Conservation (phyloP, 2,329 filamentous ascomycete genomes). For the Diaporthe sp. region DNA sequence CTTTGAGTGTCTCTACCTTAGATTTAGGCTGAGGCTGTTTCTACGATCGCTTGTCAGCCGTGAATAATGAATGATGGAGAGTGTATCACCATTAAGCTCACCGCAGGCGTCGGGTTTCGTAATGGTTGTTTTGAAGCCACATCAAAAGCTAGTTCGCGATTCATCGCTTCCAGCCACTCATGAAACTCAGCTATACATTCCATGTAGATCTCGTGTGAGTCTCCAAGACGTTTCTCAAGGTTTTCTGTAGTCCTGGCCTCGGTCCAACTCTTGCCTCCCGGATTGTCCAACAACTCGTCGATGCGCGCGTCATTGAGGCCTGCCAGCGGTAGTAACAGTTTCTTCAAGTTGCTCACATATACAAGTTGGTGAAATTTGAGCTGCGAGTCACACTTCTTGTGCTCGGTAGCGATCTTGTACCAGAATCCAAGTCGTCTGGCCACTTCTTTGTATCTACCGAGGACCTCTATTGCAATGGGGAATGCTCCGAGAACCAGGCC, state of each 20-base stretch:
- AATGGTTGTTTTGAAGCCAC: background rate
- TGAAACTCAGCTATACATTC: background rate
- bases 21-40: too few relatives aligned
- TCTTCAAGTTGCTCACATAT: background rate
- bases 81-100: background rate
- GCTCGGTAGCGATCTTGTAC: background rate
- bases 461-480: constrained; percentile 1
- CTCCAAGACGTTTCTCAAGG: background rate
- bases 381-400: background rate
- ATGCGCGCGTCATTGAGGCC: background rate
- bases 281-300: background rate
- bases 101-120: background rate
- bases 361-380: background rate
- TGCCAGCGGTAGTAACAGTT: background rate
- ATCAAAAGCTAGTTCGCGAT: background rate
- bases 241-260: background rate
- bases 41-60: background rate
- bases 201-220: background rate
- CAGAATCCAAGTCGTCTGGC: constrained; percentile 3
- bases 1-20: background rate
- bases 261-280: background rate
- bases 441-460: constrained; percentile 17
- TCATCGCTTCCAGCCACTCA: background rate
- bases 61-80: background rate
- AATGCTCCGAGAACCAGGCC: background rate